These are phyloP conservation scores for Croton setiger DNA, from an alignment of 441 rosid genomes.

Conservation along the genomic window DNA sequence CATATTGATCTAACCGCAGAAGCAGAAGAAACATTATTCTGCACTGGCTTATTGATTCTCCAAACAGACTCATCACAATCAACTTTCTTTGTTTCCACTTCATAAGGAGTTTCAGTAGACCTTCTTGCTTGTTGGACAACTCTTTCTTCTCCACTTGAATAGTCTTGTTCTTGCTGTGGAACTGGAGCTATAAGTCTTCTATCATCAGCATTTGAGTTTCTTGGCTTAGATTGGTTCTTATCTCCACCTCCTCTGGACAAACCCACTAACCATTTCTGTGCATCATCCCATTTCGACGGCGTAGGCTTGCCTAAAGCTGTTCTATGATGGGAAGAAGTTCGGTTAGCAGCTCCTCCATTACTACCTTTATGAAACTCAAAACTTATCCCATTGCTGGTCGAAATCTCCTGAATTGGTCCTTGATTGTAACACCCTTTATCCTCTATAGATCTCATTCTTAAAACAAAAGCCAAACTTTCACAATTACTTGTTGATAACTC, in stretches of 20 bases:
- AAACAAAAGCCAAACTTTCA: conserved; percentile 10
- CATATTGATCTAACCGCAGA: conserved; percentile 59
- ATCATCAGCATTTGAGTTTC: conserved; percentile 90
- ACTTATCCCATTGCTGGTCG: conserved; percentile 34
- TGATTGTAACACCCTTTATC: conserved; percentile 56
- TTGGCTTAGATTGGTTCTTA: conserved; percentile 44
- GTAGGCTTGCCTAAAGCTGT: conserved; percentile 82
- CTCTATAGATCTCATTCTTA: conserved; percentile 73
- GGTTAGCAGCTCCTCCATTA: conserved; percentile 44
- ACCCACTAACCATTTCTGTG: conserved; percentile 93
- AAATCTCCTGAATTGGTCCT: conserved; percentile 58
- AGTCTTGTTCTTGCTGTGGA: conserved; percentile 69
- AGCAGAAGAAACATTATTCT: conserved; percentile 27
- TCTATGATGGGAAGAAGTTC: conserved; percentile 60
- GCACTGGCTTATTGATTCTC: conserved; percentile 47
- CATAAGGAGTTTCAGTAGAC: conserved; percentile 20
- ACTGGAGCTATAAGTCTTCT: conserved; percentile 77
- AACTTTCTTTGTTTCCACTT: conserved; percentile 64
- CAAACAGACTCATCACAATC: conserved; percentile 63
- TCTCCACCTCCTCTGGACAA: conserved; percentile 52
- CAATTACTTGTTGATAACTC: conserved; percentile 3
- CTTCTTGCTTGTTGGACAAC: conserved; percentile 31
- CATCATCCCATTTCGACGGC: conserved; percentile 98
- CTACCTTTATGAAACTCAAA: conserved; percentile 79
- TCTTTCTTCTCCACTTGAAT: conserved; percentile 50